Percentiles rank a stretch among this genome's conserved stretches.
Evolutionary conservation across 352 stramenopile genomes (phyloP).

Genomic region (Phytopythium mirpurense): DNA sequence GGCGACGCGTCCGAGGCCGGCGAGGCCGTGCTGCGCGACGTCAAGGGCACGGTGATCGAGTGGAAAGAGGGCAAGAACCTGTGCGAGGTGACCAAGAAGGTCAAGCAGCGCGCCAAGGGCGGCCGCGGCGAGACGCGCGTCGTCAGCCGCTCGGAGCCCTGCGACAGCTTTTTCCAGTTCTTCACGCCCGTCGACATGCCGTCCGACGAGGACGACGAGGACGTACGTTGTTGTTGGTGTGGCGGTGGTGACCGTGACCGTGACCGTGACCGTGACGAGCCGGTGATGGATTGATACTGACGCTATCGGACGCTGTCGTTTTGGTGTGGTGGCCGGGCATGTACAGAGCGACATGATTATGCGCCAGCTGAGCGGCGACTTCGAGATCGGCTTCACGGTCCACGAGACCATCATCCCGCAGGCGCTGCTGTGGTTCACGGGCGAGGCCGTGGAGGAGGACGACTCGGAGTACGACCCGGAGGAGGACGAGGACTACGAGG

Average conservation of each 20-base stretch:
- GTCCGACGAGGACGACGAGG: slow-evolving; percentile 77
- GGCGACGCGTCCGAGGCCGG: slow-evolving; percentile 74
- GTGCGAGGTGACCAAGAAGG: slow-evolving; percentile 83
- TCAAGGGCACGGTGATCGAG: slow-evolving; percentile 65
- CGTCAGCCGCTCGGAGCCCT: slow-evolving; percentile 71
- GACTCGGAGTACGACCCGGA: slow-evolving; percentile 82
- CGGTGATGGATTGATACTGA: no score
- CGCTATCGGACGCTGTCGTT: no score
- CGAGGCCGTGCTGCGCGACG: slow-evolving; percentile 76
- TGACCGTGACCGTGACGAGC: no score
- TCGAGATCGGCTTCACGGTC: slow-evolving; percentile 84
- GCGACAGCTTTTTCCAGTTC: slow-evolving; percentile 87
- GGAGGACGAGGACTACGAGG: slow-evolving; percentile 53
- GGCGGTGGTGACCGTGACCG: no score
- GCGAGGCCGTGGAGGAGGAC: slow-evolving; percentile 67
- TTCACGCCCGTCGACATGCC: slow-evolving; percentile 84
- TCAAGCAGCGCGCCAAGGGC: slow-evolving; percentile 83
- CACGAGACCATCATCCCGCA: slow-evolving; percentile 87
- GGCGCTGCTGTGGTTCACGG: slow-evolving; percentile 84
- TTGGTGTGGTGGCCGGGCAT: slow-evolving; percentile 7
- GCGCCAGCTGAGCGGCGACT: slow-evolving; percentile 78
- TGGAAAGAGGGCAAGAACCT: slow-evolving; percentile 84
- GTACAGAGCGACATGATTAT: slow-evolving; percentile 80
- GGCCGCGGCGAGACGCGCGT: slow-evolving; percentile 72
- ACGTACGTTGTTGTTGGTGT: slow-evolving; percentile 29